Evolutionary conservation across 2,329 filamentous ascomycete genomes (phyloP).

Genomic region (Aspergillus sclerotialis): DNA sequence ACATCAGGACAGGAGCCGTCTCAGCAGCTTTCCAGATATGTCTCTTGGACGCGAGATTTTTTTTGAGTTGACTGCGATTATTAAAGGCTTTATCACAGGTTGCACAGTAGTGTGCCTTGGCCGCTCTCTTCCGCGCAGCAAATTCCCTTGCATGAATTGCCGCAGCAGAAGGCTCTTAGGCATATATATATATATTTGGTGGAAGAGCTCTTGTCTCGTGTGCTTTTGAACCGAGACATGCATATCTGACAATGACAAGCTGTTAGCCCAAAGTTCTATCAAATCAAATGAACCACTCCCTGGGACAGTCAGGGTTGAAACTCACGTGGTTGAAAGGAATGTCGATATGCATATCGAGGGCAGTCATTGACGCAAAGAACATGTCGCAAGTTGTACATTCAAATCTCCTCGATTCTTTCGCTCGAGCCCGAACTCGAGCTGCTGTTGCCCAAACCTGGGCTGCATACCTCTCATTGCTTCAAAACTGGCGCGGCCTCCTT

Average conservation of each 20-base stretch:
- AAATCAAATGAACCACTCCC: too few species aligned
- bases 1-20: not conserved
- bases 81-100: not conserved
- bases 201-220: not conserved
- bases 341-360: not conserved
- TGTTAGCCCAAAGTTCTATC: too few species aligned
- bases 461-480: too few species aligned
- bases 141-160: not conserved
- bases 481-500: too few species aligned
- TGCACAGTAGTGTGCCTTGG: not conserved
- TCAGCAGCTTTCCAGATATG: not conserved
- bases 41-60: not conserved
- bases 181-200: not conserved
- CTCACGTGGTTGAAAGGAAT: too few species aligned
- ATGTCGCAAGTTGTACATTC: not conserved
- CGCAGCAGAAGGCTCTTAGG: not conserved
- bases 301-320: too few species aligned
- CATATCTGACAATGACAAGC: too few species aligned
- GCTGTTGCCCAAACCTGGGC: slow-evolving; percentile 4
- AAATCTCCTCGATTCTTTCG: slow-evolving; percentile 1
- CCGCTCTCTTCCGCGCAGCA: not conserved
- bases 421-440: slow-evolving; percentile 3
- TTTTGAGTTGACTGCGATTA: not conserved
- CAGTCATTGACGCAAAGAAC: not conserved
- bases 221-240: not conserved